phyloP scores from a whole-genome alignment of 129 eudicot genomes.

The Solidago caesia region DNA sequence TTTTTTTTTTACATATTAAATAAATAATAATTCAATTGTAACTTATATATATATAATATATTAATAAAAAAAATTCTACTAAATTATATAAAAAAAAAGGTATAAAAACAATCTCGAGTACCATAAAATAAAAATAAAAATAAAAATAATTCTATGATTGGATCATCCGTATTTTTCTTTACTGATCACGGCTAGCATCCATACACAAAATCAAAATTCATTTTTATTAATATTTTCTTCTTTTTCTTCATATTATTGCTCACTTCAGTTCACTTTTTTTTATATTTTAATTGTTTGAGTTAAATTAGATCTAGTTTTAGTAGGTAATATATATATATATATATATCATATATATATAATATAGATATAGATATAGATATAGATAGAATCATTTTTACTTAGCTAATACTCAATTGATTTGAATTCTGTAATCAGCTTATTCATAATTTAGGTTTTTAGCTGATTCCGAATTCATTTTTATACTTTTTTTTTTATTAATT shows the following conservation, averaged over 20 bases:
- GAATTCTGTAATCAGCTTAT: constrained; percentile 19
- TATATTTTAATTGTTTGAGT: not conserved
- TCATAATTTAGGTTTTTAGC: constrained; percentile 23
- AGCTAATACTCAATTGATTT: not conserved
- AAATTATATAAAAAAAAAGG: no score
- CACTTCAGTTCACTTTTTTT: not conserved
- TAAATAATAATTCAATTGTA: no score
- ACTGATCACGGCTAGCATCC: constrained; percentile 53
- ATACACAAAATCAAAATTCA: not conserved
- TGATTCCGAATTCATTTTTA: constrained; percentile 22
- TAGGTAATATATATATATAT: not conserved
- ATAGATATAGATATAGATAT: not conserved
- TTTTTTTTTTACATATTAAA: no score
- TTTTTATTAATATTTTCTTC: not conserved
- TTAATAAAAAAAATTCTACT: no score
- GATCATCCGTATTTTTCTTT: constrained; percentile 41
- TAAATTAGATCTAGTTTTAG: constrained; percentile 31
- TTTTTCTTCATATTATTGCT: not conserved
- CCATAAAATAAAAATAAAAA: no score
- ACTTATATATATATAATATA: no score
- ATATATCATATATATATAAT: not conserved
- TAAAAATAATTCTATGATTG: constrained; percentile 36
- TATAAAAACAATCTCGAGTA: no score
- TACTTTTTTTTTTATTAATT: constrained; percentile 6
- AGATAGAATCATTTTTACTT: not conserved